A percentile compares a stretch with the other conserved stretches of the same genome.
Conservation (phyloP, 2,329 filamentous ascomycete species). For the Hortaea werneckii region DNA sequence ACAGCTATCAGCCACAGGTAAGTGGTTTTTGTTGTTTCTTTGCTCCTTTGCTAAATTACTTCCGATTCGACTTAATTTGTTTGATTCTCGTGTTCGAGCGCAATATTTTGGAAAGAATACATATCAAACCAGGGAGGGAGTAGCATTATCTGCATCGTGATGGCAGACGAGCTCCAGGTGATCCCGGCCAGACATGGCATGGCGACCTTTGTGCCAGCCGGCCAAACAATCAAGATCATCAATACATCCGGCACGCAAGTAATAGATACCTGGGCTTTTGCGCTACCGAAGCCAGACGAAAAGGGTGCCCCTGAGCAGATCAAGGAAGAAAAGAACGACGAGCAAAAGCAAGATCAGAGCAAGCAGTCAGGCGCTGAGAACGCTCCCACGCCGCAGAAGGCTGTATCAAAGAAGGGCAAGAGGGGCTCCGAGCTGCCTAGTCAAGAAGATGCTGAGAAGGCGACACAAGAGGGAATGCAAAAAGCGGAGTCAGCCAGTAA, state of each 20-base stretch:
- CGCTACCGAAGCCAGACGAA: conserved; percentile 33
- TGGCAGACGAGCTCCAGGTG: conserved; percentile 26
- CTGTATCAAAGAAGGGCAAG: conserved; percentile 18
- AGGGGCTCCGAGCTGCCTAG: conserved; percentile 20
- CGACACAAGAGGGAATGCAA: conserved; percentile 18
- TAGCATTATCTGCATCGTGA: neutral
- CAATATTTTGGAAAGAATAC: neutral
- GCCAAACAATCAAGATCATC: conserved; percentile 40
- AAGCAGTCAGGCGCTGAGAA: conserved; percentile 14
- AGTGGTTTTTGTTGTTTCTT: neutral
- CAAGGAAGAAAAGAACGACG: conserved; percentile 15
- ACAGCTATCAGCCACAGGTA: no score
- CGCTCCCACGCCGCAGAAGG: conserved; percentile 8
- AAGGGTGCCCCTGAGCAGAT: conserved; percentile 13
- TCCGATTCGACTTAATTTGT: neutral
- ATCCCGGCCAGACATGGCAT: conserved; percentile 41
- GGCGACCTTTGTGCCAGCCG: conserved; percentile 40
- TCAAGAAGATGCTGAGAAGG: conserved; percentile 26
- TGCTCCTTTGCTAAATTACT: neutral
- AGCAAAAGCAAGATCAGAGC: conserved; percentile 9
- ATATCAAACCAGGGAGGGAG: neutral
- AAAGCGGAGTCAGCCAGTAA: conserved; percentile 9
- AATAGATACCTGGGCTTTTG: conserved; percentile 41
- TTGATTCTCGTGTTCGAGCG: neutral
- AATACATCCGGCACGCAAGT: conserved; percentile 40